Evolutionary conservation across 768 basidiomycete genomes (phyloP), one percentile per base, ranked within the genome.

Genomic region (Lentinula lateritia): DNA sequence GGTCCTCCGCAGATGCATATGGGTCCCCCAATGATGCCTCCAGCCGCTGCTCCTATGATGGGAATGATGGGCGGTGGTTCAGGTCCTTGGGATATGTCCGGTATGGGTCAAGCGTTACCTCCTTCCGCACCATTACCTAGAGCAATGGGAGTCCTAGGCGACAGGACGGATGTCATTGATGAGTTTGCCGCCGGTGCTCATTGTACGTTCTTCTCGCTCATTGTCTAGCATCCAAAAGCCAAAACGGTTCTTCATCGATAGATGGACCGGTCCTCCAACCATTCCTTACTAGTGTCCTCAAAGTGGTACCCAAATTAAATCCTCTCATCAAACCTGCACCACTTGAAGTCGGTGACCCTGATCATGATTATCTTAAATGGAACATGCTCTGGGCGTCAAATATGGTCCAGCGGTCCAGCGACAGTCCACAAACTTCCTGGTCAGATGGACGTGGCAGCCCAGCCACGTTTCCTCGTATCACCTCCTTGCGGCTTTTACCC

Each of bases 401-500:
- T 15, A 61, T 56, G 61, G 34, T 48, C 18, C 61, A 61, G 18
- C 61, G 52, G 7, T 61, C 61, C 6, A 38, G 12, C 18, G 61
- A 61, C 28, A 32, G 18, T n/a, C 5, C 61, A n/a, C 61, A 48
- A 6, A 41, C 42, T 3, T 61, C 61, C 9, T 61, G 61, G 61
- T 54, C 61, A 42, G 9, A 34, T 9, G 61, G 61, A 7, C 61
- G 61, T 16, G 18, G 56, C 34, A 35, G 16, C 15, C 61, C 61
- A n/a, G 61, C 61, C 15, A 61, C 61, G 12, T 61, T 61, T 20
- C 61, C 61, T 36, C 61, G 61, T 18, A 34, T 61, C 38, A 61
- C 61, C 41, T 52, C 43, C 41, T 18, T 61, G 38, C 52, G 52
- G 3, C 73, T 90, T 68, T 70, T 89, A 55, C 85, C 82, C 5